Evolutionary conservation across 2,329 filamentous ascomycete genomes (phyloP).

Genomic region (Aspergillus brunneoviolaceus): DNA sequence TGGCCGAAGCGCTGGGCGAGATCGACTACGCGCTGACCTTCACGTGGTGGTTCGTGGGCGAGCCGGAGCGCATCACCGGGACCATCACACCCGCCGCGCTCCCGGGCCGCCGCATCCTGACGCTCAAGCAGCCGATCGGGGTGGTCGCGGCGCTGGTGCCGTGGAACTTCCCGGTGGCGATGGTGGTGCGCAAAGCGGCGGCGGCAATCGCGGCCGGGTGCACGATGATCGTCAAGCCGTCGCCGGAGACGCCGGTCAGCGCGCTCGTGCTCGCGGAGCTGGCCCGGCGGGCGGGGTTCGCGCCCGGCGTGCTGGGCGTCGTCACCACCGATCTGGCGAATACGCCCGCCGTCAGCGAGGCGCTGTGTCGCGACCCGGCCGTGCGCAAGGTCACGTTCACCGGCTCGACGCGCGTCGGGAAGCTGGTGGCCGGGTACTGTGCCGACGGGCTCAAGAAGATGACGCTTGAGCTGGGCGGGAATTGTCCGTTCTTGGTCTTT

Average conservation of each 20-base stretch:
- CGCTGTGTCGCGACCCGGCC: conserved; percentile 56
- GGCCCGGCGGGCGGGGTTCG: conserved; percentile 57
- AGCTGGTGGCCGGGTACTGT: conserved; percentile 61
- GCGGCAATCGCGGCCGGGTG: conserved; percentile 70
- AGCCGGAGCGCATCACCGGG: conserved; percentile 64
- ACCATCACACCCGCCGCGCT: conserved; percentile 59
- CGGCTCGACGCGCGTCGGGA: conserved; percentile 60
- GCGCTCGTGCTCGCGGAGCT: conserved; percentile 55
- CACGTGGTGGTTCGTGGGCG: conserved; percentile 60
- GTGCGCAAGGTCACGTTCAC: conserved; percentile 64
- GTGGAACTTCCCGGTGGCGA: conserved; percentile 70
- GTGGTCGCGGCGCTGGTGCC: conserved; percentile 68
- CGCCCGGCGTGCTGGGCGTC: conserved; percentile 61
- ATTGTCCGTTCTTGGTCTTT: conserved; percentile 65
- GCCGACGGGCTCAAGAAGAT: conserved; percentile 63
- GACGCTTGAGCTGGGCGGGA: conserved; percentile 64
- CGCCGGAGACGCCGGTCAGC: conserved; percentile 64
- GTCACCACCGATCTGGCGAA: conserved; percentile 53
- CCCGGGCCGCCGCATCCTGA: conserved; percentile 65
- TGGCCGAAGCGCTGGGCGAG: conserved; percentile 55
- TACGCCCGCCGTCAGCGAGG: conserved; percentile 43
- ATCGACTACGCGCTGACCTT: conserved; percentile 57
- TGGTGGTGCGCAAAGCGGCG: conserved; percentile 67
- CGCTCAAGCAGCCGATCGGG: conserved; percentile 72
- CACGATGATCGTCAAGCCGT: conserved; percentile 72